phyloP scores from a whole-genome alignment of 257 asterid species.

The Ilex aquifolium region DNA sequence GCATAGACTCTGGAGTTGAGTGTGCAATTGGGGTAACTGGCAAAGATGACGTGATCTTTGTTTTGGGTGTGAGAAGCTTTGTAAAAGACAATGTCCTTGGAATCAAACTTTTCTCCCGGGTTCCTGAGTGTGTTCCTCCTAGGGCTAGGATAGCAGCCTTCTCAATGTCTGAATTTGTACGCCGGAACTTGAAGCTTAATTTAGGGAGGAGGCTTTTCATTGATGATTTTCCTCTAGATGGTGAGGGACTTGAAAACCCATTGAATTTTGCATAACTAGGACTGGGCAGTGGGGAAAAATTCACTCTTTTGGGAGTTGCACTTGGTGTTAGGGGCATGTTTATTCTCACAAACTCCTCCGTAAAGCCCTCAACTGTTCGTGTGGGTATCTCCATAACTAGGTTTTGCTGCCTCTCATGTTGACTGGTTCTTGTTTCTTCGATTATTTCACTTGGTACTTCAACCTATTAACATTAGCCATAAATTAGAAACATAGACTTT shows the following conservation, averaged over 20 bases:
- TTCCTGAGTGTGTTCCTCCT: constrained; percentile 43
- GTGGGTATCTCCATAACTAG: constrained; percentile 34
- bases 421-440: constrained; percentile 37
- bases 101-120: constrained; percentile 39
- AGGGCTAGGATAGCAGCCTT: constrained; percentile 67
- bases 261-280: constrained; percentile 41
- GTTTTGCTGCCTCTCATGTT: constrained; percentile 21
- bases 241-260: constrained; percentile 57
- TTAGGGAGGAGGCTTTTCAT: constrained; percentile 63
- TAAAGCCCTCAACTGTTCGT: constrained; percentile 23
- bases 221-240: constrained; percentile 44
- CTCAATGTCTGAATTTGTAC: constrained; percentile 57
- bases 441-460: constrained; percentile 64
- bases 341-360: constrained; percentile 48
- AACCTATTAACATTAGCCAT: constrained; percentile 29
- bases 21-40: constrained; percentile 64
- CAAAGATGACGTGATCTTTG: constrained; percentile 69
- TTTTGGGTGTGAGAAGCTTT: constrained; percentile 49
- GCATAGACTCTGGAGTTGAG: constrained; percentile 79
- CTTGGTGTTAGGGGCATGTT: constrained; percentile 59
- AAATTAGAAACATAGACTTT: background rate
- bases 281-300: constrained; percentile 81
- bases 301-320: constrained; percentile 62
- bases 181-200: constrained; percentile 69
- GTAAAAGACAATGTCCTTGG: constrained; percentile 60